Evolutionary conservation across 2,329 filamentous ascomycete species (phyloP), one percentile per base, ranked within the genome.

Genomic region (Nothophaeocryptopus gaeumannii): DNA sequence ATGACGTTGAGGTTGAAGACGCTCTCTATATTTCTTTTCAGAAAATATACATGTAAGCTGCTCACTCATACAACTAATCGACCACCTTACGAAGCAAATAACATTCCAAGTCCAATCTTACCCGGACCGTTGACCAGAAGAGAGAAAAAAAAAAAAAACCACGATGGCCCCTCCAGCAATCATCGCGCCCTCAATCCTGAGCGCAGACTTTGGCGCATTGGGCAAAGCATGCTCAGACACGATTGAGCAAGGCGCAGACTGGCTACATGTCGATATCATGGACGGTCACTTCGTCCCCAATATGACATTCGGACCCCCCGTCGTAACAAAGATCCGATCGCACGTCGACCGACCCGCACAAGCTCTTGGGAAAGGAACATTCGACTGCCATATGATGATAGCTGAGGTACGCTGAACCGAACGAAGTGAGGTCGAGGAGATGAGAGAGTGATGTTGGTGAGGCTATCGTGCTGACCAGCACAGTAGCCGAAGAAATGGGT

Each of bases 321-420:
- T 99, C 33, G 93, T 99, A 39, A 92, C 89, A 61, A 95, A 92
- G 77, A 93, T 99, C 64, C 84, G 93, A 56, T 78, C 81, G 39
- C 88, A 96, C 64, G 91, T 99, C 63, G 85, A 89, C 50, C 79
- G 80, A 60, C 91, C 90, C 2, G 77, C 78, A 35, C 75, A 79
- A 44, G 79, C 79, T 31, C 77, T 86, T 60, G 90, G 88, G 45
- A 87, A 85, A 62, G 93, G 93, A 55, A 97, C 92, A 11, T 99
- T 99, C 70, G 93, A 99, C 73, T 99, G 93, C 79, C 93, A 99
- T 74, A 97, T 99, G 93, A 99, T 99, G 93, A 95, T 99, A 68
- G 84, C 89, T 64, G 92, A 99, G 86, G 89, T 92, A 78, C 61
- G 73, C 38, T 37, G 15, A 31, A 34, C 8, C 20, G 20, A 26